Evolutionary conservation across 768 basidiomycete species (phyloP), one percentile per base, ranked within the genome.

Genomic region (Glaciozyma martinii): DNA sequence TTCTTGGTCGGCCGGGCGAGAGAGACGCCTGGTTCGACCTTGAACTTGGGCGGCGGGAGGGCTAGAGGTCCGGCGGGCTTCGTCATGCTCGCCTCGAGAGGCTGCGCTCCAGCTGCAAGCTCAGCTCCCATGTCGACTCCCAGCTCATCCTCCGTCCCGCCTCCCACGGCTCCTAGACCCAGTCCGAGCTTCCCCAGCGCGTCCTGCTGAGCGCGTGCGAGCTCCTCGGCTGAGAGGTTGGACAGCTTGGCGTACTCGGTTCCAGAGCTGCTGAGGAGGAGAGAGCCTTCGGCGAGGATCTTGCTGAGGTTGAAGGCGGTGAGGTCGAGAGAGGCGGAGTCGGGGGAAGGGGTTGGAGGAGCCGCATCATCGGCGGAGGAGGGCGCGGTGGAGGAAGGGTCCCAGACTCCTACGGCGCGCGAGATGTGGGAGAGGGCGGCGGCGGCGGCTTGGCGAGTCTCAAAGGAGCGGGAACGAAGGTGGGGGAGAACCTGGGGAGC

Each of bases 241-340:
- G 61, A 57, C 25, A 54, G 33, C 7, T 56, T 60, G 62, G 27
- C 75, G 67, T 91, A 98, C 76, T 99, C 94, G 72, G 90, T 91
- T 9, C 94, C 94, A 0, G 93, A 92, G 3, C 90, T 94, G 1
- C 90, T 88, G 3, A 99, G 81, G 5, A 99, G 82, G 5, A 90
- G 82, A 30, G 83, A 84, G 9, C 86, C 85, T 63, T 85, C 85
- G n/a, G 83, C 76, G 67, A 95, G 82, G 27, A 92, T 79, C 56
- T 88, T 85, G 66, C 81, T 79, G 23, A 94, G 84, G 23, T 88
- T 88, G 74, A 93, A 88, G 81, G 80, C 15, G 86, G 84, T 63
- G 86, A 93, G 4, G 83, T 83, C 1, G 85, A 84, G 10, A 76
- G 16, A 21, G 16, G 50, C 44, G 37, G 61, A 33, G 16, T 43